Evolutionary conservation across 257 asterid genomes (phyloP).

Genomic region (Marsdenia floribunda): DNA sequence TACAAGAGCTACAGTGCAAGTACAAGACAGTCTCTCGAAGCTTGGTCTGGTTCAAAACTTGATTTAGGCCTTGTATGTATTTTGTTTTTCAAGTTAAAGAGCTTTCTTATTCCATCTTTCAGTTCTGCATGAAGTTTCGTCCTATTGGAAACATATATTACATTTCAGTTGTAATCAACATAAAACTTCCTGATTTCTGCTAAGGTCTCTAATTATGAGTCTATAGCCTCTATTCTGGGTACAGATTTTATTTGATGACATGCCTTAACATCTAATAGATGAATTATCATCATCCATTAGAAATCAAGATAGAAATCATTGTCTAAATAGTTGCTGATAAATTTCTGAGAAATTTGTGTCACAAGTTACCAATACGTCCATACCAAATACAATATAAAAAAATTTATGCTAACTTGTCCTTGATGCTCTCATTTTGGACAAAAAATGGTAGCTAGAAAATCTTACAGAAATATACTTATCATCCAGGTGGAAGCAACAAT

Average conservation of each 20-base stretch:
- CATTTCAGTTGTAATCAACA: not conserved
- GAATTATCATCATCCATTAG: not conserved
- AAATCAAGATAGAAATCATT: not conserved
- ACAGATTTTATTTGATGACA: not conserved
- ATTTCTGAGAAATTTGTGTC: not conserved
- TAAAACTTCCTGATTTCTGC: not conserved
- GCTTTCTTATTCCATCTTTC: slow-evolving; percentile 2
- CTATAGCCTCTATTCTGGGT: not conserved
- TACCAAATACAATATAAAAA: not conserved
- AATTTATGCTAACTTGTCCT: not conserved
- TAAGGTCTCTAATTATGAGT: not conserved
- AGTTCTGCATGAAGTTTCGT: not conserved
- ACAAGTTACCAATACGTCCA: not conserved
- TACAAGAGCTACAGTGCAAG: slow-evolving; percentile 66
- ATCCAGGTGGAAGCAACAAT: slow-evolving; percentile 80
- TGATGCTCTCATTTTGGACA: slow-evolving; percentile 3
- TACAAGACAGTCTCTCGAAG: slow-evolving; percentile 83
- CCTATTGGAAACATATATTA: not conserved
- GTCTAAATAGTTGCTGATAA: not conserved
- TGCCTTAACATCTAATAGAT: not conserved
- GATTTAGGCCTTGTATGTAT: slow-evolving; percentile 90
- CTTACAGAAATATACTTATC: slow-evolving; percentile 6
- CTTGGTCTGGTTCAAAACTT: slow-evolving; percentile 86
- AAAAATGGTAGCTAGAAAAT: not conserved
- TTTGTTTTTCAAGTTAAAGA: not conserved